A percentile compares a stretch with the other conserved stretches of the same genome.
Evolutionary conservation across 148 eudicot species (phyloP).

Genomic region (Arbutus unedo): DNA sequence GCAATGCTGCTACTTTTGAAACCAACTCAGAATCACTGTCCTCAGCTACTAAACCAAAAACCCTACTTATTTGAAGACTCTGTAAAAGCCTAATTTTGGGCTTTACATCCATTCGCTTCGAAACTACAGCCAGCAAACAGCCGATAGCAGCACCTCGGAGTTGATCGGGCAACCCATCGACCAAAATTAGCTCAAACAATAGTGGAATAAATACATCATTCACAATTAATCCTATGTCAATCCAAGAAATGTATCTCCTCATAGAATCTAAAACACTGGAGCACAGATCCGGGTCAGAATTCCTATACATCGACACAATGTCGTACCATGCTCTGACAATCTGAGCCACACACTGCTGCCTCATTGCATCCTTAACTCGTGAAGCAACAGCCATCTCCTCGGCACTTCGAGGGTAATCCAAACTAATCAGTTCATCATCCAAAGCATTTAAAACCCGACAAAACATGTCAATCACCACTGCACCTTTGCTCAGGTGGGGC

Average conservation of each 20-base stretch:
- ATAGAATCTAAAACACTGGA: slow-evolving; percentile 65
- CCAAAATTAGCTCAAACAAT: slow-evolving; percentile 74
- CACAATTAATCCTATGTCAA: slow-evolving; percentile 77
- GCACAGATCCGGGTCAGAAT: slow-evolving; percentile 75
- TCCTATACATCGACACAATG: slow-evolving; percentile 62
- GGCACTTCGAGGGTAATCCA: slow-evolving; percentile 67
- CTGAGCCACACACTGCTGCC: slow-evolving; percentile 85
- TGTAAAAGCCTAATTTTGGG: slow-evolving; percentile 65
- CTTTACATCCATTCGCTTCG: slow-evolving; percentile 80
- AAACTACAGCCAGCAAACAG: slow-evolving; percentile 73
- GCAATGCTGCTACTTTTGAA: slow-evolving; percentile 65
- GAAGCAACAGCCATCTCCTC: slow-evolving; percentile 62
- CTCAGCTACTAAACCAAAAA: slow-evolving; percentile 59
- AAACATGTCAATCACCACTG: slow-evolving; percentile 90
- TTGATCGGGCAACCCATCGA: slow-evolving; percentile 57
- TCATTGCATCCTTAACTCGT: slow-evolving; percentile 86
- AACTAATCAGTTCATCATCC: slow-evolving; percentile 89
- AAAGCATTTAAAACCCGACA: slow-evolving; percentile 82
- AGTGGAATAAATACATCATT: slow-evolving; percentile 63
- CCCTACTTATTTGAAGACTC: slow-evolving; percentile 67
- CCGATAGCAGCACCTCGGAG: slow-evolving; percentile 73
- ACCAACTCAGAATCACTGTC: slow-evolving; percentile 77
- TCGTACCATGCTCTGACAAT: slow-evolving; percentile 78
- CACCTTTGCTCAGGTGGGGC: slow-evolving; percentile 60
- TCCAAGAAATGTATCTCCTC: slow-evolving; percentile 90